phyloP scores from a whole-genome alignment of 139 green algal species.

The Picochlorum costavermella region DNA sequence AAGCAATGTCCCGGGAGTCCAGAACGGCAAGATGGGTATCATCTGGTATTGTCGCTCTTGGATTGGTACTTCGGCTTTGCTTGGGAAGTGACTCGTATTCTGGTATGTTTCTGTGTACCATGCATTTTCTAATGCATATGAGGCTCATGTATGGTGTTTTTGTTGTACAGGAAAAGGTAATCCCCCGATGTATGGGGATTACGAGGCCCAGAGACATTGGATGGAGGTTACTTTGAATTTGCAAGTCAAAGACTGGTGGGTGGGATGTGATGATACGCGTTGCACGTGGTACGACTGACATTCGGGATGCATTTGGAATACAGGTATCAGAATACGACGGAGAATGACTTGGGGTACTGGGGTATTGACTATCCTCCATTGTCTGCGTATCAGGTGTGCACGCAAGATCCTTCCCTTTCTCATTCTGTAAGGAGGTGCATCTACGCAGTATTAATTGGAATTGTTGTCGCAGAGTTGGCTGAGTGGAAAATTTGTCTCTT shows the following conservation, averaged over 20 bases:
- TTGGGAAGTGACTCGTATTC: slow-evolving; percentile 71
- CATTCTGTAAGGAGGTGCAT: too few relatives aligned
- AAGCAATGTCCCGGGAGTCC: background rate
- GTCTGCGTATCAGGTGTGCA: slow-evolving; percentile 85
- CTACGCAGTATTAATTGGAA: too few relatives aligned
- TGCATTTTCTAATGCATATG: background rate
- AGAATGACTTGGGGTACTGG: slow-evolving; percentile 79
- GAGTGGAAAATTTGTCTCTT: slow-evolving; percentile 53
- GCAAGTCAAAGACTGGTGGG: slow-evolving; percentile 64
- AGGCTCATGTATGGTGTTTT: background rate
- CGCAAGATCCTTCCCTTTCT: slow-evolving; percentile 6
- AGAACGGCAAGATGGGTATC: background rate
- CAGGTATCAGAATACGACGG: slow-evolving; percentile 34
- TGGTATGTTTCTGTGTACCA: slow-evolving; percentile 25
- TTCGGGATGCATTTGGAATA: background rate
- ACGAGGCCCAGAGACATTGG: slow-evolving; percentile 97
- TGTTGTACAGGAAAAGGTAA: slow-evolving; percentile 38
- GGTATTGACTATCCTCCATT: slow-evolving; percentile 96
- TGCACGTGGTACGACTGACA: background rate
- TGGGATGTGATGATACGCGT: background rate
- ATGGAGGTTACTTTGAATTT: slow-evolving; percentile 91
- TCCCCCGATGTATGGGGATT: slow-evolving; percentile 88
- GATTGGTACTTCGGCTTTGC: slow-evolving; percentile 54
- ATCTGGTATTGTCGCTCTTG: background rate
- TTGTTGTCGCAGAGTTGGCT: too few relatives aligned